Evolutionary conservation across 345 rosid genomes (phyloP), one percentile per base, ranked within the genome.

Genomic region (Arabis alpina): DNA sequence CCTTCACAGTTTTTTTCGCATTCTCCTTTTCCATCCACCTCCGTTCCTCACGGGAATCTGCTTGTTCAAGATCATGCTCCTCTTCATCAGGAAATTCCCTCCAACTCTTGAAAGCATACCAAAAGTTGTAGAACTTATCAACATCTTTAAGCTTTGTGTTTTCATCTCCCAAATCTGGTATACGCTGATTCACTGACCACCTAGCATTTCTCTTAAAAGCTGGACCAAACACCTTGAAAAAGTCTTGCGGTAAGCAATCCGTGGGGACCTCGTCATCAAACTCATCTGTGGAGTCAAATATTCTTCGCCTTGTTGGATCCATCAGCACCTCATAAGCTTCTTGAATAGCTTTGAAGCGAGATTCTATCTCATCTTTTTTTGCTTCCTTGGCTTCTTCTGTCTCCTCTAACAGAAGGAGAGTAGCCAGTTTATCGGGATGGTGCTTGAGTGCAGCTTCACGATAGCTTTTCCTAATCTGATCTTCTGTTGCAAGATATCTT

Each of bases 1-100:
- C 97, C 80, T 85, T 92, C 47, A 80, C 99, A 1, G 98, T 62
- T 6, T 84, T 85, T 69, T 86, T 92, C 3, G 88, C 87, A 78
- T 95, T 95, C 84, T 95, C 98, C 84, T 96, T 90, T 84, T 95
- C 99, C 97, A 95, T 92, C 99, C 99, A 95, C 76, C 99, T 92
- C 79, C 73, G 89, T 53, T 95, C 98, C 52, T 95, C 98, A 69
- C 99, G 98, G 45, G 96, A 90, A 73, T 95, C 99, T 0, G 99
- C 94, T 75, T 92, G 84, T 54, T 95, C 99, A 34, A 95, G 81
- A 79, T 95, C 98, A 82, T 83, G 89, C 82, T 95, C 99, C 71
- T 92, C 98, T 10, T 88, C 85, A 78, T 90, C 97, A 8, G 99
- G 98, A 79, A 95, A 95, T 70, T 95, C 99, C 50, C 99, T 90